These are phyloP conservation scores for Trichoderma lentiforme DNA, from an alignment of 2,329 filamentous ascomycete genomes.

Conservation along the genomic window DNA sequence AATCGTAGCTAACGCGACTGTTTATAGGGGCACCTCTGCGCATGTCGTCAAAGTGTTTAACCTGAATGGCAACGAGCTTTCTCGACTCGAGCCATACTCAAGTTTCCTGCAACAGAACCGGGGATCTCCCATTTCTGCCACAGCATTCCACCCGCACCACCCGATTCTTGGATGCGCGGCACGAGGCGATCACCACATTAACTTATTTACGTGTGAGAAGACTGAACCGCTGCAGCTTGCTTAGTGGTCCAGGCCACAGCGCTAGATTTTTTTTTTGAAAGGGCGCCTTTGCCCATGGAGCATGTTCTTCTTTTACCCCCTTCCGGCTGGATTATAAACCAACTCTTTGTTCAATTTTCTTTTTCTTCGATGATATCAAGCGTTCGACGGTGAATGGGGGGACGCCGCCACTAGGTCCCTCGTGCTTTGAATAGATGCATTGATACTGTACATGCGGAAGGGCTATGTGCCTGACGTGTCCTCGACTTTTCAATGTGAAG, in stretches of 20 bases:
- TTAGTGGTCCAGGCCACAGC: not conserved
- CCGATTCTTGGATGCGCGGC: constrained; percentile 88
- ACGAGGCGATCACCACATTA: constrained; percentile 84
- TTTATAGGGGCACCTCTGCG: constrained; percentile 73
- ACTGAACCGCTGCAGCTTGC: constrained; percentile 31
- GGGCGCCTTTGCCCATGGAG: not conserved
- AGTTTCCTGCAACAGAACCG: constrained; percentile 81
- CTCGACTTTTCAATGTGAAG: not conserved
- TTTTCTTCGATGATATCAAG: constrained; percentile 5
- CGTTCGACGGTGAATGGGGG: not conserved
- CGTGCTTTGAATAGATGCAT: constrained; percentile 19
- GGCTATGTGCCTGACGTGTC: not conserved
- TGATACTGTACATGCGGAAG: constrained; percentile 3
- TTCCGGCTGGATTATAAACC: not conserved
- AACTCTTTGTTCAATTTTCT: not conserved
- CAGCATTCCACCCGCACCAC: constrained; percentile 91
- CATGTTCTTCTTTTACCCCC: not conserved
- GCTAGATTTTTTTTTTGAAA: not conserved
- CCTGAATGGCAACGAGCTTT: constrained; percentile 74
- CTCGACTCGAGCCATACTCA: constrained; percentile 83
- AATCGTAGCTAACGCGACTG: not conserved
- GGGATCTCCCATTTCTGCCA: constrained; percentile 77
- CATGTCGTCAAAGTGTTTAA: constrained; percentile 93
- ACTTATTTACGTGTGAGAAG: constrained; percentile 73
- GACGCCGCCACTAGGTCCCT: not conserved